Evolutionary conservation across 148 eudicot genomes (phyloP), one percentile per base, ranked within the genome.

Genomic region (Talinum fruticosum): DNA sequence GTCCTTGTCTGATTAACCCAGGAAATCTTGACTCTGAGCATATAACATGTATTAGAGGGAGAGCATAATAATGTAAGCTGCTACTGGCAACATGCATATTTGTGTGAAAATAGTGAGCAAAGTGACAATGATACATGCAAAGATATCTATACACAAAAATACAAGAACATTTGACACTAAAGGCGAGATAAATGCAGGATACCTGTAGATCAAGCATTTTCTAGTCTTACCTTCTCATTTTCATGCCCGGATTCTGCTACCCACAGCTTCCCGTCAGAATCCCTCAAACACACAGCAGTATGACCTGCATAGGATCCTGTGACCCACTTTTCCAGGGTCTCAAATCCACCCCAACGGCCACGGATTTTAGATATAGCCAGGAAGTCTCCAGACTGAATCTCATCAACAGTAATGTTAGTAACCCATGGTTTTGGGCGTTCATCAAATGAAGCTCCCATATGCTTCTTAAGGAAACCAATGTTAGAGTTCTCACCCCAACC

Each of bases 241-340:
- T 93, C 98, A 87, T 93, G 87, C 79, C 99, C 99, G 77, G 99
- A 96, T 81, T 96, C 99, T 75, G 90, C 99, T 80, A 96, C 95
- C 99, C 99, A 96, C 38, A 96, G 84, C 79, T 87, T 91, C 70
- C 98, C 99, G 79, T 96, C 90, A 67, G 91, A 78, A 82, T 96
- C 98, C 80, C 89, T 87, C 78, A 96, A 90, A 83, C 93, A 96
- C 78, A 96, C 92, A 76, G 99, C 97, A 59, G 89, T 76, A 79
- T 96, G 99, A 71, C 99, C 99, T 19, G 99, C 98, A 91, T 90
- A 96, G 65, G 98, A 82, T 82, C 98, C 98, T 12, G 93, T 85
- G 38, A 92, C 99, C 99, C 99, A 96, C 79, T 96, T 96, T 88
- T 93, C 99, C 76, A 96, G 71, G 49, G 92, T 93, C 95, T 96